A percentile compares a stretch with the other conserved stretches of the same genome.
These are phyloP conservation scores for Aspergillus baeticus DNA, from an alignment of 495 filamentous ascomycete genomes.

Conservation along the genomic window DNA sequence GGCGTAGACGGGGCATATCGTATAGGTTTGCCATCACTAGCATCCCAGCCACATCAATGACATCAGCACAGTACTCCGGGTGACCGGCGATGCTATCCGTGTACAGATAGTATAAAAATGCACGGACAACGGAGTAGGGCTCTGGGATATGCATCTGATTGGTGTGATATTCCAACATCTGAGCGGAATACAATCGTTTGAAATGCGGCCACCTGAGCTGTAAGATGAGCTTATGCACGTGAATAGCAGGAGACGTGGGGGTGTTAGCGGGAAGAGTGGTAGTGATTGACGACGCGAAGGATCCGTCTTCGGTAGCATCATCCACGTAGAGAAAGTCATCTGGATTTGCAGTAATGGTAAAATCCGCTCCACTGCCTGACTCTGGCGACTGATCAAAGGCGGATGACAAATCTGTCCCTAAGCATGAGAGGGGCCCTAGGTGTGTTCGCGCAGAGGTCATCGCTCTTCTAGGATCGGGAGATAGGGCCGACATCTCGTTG, in stretches of 20 bases:
- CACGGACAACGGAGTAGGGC: slow-evolving; percentile 88
- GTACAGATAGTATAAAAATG: slow-evolving; percentile 95
- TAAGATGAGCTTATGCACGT: slow-evolving; percentile 87
- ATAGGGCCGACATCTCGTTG: slow-evolving; percentile 65
- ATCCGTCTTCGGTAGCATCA: slow-evolving; percentile 43
- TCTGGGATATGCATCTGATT: slow-evolving; percentile 98
- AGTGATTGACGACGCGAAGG: slow-evolving; percentile 42
- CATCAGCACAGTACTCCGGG: slow-evolving; percentile 62
- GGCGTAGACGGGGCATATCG: slow-evolving; percentile 86
- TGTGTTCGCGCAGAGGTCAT: slow-evolving; percentile 49
- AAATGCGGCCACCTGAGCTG: slow-evolving; percentile 97
- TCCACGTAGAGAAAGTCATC: slow-evolving; percentile 67
- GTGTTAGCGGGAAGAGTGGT: slow-evolving; percentile 62
- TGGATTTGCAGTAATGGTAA: slow-evolving; percentile 75
- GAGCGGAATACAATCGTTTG: slow-evolving; percentile 79
- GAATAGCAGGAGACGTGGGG: slow-evolving; percentile 78
- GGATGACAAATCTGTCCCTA: slow-evolving; percentile 76
- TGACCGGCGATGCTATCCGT: slow-evolving; percentile 82
- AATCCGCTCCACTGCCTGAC: slow-evolving; percentile 77
- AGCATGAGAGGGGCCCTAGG: slow-evolving; percentile 52
- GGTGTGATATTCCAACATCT: slow-evolving; percentile 96
- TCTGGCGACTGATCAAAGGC: slow-evolving; percentile 84
- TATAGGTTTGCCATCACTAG: slow-evolving; percentile 98
- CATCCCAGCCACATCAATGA: slow-evolving; percentile 89
- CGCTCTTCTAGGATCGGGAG: slow-evolving; percentile 54